Evolutionary conservation across 768 basidiomycete genomes (phyloP), one percentile per base, ranked within the genome.

Genomic region (Suillus clintonianus): DNA sequence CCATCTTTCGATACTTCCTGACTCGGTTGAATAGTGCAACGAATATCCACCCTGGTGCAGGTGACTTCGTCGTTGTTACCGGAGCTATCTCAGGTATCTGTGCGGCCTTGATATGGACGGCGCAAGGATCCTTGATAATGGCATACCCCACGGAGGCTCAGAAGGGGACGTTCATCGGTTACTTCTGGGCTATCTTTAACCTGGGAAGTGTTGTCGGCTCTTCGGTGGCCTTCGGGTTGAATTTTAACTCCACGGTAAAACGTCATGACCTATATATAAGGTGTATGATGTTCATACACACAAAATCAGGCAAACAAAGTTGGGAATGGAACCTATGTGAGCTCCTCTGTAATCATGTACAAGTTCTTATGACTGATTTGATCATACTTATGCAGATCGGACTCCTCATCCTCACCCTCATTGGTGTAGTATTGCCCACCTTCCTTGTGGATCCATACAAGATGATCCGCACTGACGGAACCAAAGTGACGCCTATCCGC

Each of bases 121-220:
- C 91, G 1, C 92, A 94, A 70, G 92, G 91, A n/a, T 88, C 86
- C 22, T 79, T 94, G 63, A 93, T 93, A 86, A 77, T 95, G 74
- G 86, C 90, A 4, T 94, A 93, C 73, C 89, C 91, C 0, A 91
- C 90, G 0, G 92, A 94, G 72, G 70, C 75, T 53, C 85, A 93
- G 72, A 94, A 94, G 74, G 92, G 91, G 19, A 78, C 76, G 36
- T 93, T 83, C 75, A 92, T 94, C 57, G 87, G 84, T 45, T 85
- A 92, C 51, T 94, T 93, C 78, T 94, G 92, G 92, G 77, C 83
- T 51, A 89, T 94, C 65, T 94, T 94, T 80, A 92, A 94, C 69
- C 65, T 92, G 32, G 91, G 91, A 30, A 88, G 87, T 47, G 89
- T 95, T 53, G 86, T 94, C 55, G 92, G 92, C 39, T 85, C 90